Conservation (phyloP, 768 basidiomycete species). For the Termitomyces sp. region DNA sequence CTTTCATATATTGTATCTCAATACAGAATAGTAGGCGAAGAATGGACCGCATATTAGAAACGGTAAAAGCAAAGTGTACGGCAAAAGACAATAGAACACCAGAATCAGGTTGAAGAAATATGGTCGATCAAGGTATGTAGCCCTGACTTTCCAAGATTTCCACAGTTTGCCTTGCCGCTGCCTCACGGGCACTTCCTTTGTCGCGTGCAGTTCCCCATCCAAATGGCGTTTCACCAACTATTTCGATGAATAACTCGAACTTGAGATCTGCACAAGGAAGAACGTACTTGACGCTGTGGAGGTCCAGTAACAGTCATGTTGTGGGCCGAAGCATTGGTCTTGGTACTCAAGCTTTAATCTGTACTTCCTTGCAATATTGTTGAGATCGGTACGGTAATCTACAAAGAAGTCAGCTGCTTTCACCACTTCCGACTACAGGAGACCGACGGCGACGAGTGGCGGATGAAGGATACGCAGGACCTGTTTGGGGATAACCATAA, state of each 20-base stretch:
- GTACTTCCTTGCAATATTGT: constrained; percentile 8
- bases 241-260: neutral
- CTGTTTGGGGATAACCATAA: neutral
- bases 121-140: neutral
- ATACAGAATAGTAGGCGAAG: no score
- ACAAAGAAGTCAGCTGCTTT: neutral
- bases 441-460: neutral
- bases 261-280: neutral
- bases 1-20: no score
- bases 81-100: neutral
- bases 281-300: neutral
- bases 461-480: no score
- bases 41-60: no score
- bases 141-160: constrained; percentile 1
- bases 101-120: neutral
- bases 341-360: neutral
- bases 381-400: constrained; percentile 9
- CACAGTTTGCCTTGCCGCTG: constrained; percentile 4
- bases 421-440: neutral
- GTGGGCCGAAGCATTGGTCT: neutral
- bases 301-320: constrained; percentile 1
- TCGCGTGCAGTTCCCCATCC: neutral
- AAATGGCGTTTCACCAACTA: neutral
- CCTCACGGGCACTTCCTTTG: constrained; percentile 6
- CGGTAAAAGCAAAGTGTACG: neutral